A percentile compares a stretch with the other conserved stretches of the same genome.
phyloP scores from a whole-genome alignment of 768 basidiomycete genomes.

The Lyophyllum semitale region DNA sequence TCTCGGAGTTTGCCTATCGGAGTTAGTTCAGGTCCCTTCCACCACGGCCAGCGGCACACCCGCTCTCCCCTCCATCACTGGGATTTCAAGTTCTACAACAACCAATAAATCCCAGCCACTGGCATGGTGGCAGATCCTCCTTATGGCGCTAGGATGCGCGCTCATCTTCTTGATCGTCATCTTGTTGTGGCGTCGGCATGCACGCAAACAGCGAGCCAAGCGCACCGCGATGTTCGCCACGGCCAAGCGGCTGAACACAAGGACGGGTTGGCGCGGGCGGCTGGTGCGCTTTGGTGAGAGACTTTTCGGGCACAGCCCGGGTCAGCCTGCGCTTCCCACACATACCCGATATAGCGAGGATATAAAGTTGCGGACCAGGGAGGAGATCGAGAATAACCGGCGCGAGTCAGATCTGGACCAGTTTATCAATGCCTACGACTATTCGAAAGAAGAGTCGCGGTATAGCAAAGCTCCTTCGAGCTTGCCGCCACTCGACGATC shows the following conservation, averaged over 20 bases:
- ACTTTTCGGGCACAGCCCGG: slow-evolving; percentile 52
- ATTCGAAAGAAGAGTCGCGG: slow-evolving; percentile 41
- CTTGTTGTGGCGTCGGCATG: slow-evolving; percentile 69
- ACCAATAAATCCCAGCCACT: slow-evolving; percentile 37
- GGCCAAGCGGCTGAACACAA: slow-evolving; percentile 52
- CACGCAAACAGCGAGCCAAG: slow-evolving; percentile 68
- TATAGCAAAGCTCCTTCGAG: slow-evolving; percentile 41
- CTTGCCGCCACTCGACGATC: slow-evolving; percentile 38
- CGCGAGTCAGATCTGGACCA: slow-evolving; percentile 53
- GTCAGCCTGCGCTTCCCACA: slow-evolving; percentile 19
- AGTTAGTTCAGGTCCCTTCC: slow-evolving; percentile 58
- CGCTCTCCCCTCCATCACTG: slow-evolving; percentile 57
- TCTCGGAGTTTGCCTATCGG: slow-evolving; percentile 79
- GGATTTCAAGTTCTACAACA: slow-evolving; percentile 53
- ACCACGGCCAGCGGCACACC: slow-evolving; percentile 48
- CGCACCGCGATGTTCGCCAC: slow-evolving; percentile 66
- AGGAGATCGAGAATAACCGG: slow-evolving; percentile 51
- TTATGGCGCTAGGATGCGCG: slow-evolving; percentile 80
- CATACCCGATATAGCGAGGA: slow-evolving; percentile 38
- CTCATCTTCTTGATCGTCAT: slow-evolving; percentile 73
- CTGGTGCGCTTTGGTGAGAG: slow-evolving; percentile 58
- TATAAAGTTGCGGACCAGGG: slow-evolving; percentile 51
- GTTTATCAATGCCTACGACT: slow-evolving; percentile 50
- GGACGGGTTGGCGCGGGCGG: slow-evolving; percentile 54
- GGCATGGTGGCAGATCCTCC: slow-evolving; percentile 83